Base-by-base conservation (phyloP, 768 basidiomycete genomes). In the Suillus discolor region DNA sequence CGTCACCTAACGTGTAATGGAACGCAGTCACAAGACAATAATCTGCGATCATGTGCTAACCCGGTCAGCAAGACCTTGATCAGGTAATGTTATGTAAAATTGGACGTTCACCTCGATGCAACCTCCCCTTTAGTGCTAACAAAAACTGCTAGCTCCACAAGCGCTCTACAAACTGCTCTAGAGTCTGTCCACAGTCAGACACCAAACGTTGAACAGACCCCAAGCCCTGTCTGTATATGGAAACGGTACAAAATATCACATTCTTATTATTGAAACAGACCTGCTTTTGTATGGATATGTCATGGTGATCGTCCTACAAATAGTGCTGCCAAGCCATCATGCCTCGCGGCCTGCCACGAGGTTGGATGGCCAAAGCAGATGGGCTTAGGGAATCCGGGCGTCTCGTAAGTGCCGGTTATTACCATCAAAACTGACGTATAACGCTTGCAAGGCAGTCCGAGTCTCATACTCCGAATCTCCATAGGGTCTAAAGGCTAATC, bases 331-430 rank as follows among this genome's bases (percentile, higher is more conserved):
- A 38, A 59, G 57, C 57, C 57, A 60, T 25, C 41, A 41, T 41
- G 57, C 57, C 57, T 60, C 39, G 57, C 57, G 39, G 57, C 39
- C 16, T 1, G 20, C 57, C 57, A 60, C 12, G 57, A 60, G 57
- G 57, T 28, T 25, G 23, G 57, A 41, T 60, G 57, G 39, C 9
- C 25, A 60, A 60, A 28, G 39, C 39, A 18, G 18, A 60, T 42
- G 57, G 57, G 57, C 57, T 28, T 9, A 60, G 57, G 57, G 57
- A 60, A 41, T 60, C 3, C 9, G 6, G 18, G 18, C 2, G 39
- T 60, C 25, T 60, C 39, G 57, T 60, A 60, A 39, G 57, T 41
- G 25, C 25, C 16, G 4, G 39, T 20, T 18, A 25, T 59, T 6
- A 25, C 57, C 25, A 18, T 55, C 31, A 28, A 55, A 55, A 55